Evolutionary conservation across 495 filamentous ascomycete species (phyloP).

Genomic region (Aspergillus bridgeri): DNA sequence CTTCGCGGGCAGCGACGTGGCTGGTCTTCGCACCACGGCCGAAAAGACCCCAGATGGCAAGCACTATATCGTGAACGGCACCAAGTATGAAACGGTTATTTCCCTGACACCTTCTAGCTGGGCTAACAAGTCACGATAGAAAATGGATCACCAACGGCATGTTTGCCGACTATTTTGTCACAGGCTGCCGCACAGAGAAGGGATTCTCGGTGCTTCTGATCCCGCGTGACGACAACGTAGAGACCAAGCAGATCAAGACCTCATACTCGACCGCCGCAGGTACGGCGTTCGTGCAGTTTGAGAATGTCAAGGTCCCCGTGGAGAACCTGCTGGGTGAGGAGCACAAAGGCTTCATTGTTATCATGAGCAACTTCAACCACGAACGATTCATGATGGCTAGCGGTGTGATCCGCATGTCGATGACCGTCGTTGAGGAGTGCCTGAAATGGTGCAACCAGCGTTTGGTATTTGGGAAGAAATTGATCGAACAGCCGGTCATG

Average conservation of each 20-base stretch:
- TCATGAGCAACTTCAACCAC: conserved; percentile 85
- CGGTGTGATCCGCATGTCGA: conserved; percentile 60
- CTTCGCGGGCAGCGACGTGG: conserved; percentile 85
- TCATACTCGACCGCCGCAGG: conserved; percentile 76
- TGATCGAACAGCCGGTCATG: conserved; percentile 83
- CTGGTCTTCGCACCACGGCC: conserved; percentile 76
- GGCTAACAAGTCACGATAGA: conserved; percentile 21
- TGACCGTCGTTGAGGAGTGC: conserved; percentile 76
- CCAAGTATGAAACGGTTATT: conserved; percentile 46
- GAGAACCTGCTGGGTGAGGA: conserved; percentile 78
- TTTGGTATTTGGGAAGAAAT: conserved; percentile 76
- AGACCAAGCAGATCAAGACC: conserved; percentile 81
- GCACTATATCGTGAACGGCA: conserved; percentile 82
- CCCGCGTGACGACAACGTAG: conserved; percentile 62
- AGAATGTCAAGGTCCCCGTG: conserved; percentile 82
- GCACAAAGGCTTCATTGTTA: conserved; percentile 85
- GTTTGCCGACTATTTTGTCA: conserved; percentile 81
- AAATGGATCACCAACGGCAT: conserved; percentile 94
- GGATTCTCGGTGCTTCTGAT: conserved; percentile 78
- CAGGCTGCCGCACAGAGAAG: conserved; percentile 76
- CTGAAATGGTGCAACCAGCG: conserved; percentile 89
- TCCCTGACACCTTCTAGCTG: too few species aligned
- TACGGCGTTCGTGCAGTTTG: conserved; percentile 78
- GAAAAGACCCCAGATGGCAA: conserved; percentile 78
- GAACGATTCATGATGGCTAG: conserved; percentile 70